These are phyloP conservation scores for Fusarium nodosum DNA, from an alignment of 2,329 filamentous ascomycete species.

Conservation along the genomic window DNA sequence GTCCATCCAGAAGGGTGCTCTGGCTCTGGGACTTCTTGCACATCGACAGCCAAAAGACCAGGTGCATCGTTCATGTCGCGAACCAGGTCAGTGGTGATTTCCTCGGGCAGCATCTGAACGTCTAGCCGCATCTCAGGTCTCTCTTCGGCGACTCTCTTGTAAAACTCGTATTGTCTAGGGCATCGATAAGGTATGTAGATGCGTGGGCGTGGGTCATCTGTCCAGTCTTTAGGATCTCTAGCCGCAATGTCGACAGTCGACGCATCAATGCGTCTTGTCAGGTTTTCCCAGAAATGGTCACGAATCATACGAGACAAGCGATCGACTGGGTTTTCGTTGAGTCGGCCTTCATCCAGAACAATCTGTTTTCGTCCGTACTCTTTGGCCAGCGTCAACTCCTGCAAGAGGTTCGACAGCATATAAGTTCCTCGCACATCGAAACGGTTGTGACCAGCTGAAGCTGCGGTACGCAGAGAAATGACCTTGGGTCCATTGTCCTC, in stretches of 20 bases:
- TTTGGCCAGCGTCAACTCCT: conserved; percentile 93
- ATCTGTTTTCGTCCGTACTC: conserved; percentile 91
- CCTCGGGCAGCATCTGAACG: conserved; percentile 81
- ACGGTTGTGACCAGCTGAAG: conserved; percentile 86
- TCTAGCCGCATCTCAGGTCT: conserved; percentile 89
- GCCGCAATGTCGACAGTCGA: conserved; percentile 89
- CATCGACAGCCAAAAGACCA: conserved; percentile 88
- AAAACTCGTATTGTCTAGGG: conserved; percentile 91
- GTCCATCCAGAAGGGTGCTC: conserved; percentile 72
- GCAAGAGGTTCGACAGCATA: conserved; percentile 95
- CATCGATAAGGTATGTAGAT: conserved; percentile 91
- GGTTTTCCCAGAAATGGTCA: conserved; percentile 90
- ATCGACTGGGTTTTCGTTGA: conserved; percentile 96
- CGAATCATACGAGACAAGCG: conserved; percentile 88
- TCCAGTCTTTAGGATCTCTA: conserved; percentile 95
- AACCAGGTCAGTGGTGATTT: conserved; percentile 85
- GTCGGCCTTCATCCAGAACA: conserved; percentile 87
- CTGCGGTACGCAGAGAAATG: conserved; percentile 85
- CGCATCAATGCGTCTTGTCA: conserved; percentile 91
- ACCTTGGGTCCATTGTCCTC: conserved; percentile 95
- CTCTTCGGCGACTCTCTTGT: conserved; percentile 81
- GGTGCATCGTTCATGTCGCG: conserved; percentile 88
- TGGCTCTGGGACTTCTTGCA: conserved; percentile 80
- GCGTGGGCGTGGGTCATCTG: conserved; percentile 85
- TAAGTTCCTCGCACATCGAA: conserved; percentile 96